phyloP scores from a whole-genome alignment of 2,329 filamentous ascomycete genomes.

The Aureobasidium sp. region DNA sequence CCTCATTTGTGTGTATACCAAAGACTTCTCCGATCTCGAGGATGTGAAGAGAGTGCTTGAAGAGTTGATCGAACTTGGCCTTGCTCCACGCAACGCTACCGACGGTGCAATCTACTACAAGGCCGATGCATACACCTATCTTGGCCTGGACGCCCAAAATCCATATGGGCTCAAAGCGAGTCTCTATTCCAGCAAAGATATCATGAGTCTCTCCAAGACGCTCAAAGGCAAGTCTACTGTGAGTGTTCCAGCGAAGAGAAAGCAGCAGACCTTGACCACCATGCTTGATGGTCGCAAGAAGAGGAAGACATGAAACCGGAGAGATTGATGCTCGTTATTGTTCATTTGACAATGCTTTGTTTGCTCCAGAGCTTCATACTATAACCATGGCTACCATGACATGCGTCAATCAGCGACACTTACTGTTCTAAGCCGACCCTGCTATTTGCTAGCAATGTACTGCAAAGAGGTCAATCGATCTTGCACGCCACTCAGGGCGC shows the following conservation, averaged over 20 bases:
- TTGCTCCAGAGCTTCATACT: neutral
- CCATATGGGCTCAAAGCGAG: slow-evolving; percentile 34
- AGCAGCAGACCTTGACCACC: neutral
- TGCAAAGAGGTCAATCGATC: too few species aligned
- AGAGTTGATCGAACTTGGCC: slow-evolving; percentile 43
- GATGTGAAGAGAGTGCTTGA: slow-evolving; percentile 59
- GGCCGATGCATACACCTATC: slow-evolving; percentile 47
- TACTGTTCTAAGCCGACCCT: too few species aligned
- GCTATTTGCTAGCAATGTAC: too few species aligned
- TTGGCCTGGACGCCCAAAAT: slow-evolving; percentile 33
- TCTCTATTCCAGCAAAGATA: slow-evolving; percentile 33
- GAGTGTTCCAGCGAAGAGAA: neutral
- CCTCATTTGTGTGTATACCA: slow-evolving; percentile 71
- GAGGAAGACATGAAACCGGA: neutral
- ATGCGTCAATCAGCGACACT: neutral
- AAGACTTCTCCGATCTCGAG: slow-evolving; percentile 58
- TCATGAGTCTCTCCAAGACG: slow-evolving; percentile 13
- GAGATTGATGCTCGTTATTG: neutral
- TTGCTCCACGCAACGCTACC: slow-evolving; percentile 39
- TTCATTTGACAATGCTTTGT: neutral
- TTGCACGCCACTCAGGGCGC: too few species aligned
- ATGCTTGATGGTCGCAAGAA: neutral
- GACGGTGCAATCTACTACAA: slow-evolving; percentile 64
- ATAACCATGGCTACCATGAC: neutral
- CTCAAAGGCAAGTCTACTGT: neutral